Percentiles rank a stretch among this genome's conserved stretches.
Conservation (phyloP, 78 protist species). For the Anaeramoeba flamelloides region DNA sequence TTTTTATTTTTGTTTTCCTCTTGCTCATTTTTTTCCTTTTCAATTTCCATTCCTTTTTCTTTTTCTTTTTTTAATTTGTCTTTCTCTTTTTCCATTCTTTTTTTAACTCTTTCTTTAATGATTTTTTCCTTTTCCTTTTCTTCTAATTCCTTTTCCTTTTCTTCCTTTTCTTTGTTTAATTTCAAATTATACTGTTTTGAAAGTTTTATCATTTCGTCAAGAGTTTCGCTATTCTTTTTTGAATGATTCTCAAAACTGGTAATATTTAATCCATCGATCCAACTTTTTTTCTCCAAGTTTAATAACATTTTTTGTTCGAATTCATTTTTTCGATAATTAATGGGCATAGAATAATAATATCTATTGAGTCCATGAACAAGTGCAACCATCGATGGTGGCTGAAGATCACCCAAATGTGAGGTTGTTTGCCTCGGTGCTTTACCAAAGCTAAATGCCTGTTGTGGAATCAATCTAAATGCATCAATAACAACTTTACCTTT, state of each 20-base stretch:
- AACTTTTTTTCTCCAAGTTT: conserved; percentile 72
- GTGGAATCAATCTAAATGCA: conserved; percentile 80
- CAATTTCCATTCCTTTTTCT: no score
- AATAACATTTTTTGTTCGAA: conserved; percentile 88
- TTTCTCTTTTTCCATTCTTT: no score
- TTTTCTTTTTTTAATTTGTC: no score
- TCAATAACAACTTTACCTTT: conserved; percentile 98
- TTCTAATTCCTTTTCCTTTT: no score
- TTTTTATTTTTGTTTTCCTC: no score
- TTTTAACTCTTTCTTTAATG: no score
- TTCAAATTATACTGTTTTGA: no score
- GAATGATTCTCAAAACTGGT: conserved; percentile 47
- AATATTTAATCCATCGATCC: conserved; percentile 76
- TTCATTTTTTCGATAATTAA: conserved; percentile 87
- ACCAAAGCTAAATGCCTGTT: conserved; percentile 42
- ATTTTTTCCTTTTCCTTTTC: no score
- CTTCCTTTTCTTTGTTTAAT: no score
- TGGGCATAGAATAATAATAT: conserved; percentile 89
- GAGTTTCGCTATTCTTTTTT: conserved; percentile 45
- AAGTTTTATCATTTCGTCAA: no score
- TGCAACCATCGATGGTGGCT: conserved; percentile 79
- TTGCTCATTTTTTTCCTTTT: no score
- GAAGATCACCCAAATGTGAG: conserved; percentile 91
- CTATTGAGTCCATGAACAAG: conserved; percentile 90
- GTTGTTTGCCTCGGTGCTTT: conserved; percentile 97